Conservation (phyloP, 1,284 basidiomycete genomes). For the Volvariella volvacea region DNA sequence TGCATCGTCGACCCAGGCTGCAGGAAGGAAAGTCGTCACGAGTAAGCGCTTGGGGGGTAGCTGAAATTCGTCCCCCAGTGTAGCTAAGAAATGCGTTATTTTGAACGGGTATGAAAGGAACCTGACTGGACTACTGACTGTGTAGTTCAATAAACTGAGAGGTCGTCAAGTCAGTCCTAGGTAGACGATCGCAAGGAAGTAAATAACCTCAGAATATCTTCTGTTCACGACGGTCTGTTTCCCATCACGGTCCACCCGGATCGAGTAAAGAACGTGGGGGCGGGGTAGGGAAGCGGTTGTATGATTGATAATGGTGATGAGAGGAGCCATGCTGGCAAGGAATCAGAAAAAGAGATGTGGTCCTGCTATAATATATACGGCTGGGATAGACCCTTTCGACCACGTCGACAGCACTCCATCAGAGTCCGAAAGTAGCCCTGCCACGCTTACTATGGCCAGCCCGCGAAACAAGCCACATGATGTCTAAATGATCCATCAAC, state of each 20-base stretch:
- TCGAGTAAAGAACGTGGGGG: constrained; percentile 42
- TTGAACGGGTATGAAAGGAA: background rate
- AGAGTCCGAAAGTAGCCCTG: no score
- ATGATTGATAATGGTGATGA: constrained; percentile 32
- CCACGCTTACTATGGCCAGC: no score
- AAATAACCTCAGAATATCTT: constrained; percentile 43
- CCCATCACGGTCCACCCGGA: constrained; percentile 30
- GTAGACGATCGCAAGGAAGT: background rate
- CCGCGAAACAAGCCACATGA: no score
- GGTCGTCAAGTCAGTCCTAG: constrained; percentile 3
- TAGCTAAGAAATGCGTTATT: constrained; percentile 18
- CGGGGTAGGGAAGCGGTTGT: constrained; percentile 44
- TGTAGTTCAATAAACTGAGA: constrained; percentile 44
- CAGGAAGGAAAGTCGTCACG: constrained; percentile 39
- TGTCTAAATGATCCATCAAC: no score
- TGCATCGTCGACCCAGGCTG: constrained; percentile 46
- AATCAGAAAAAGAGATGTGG: background rate
- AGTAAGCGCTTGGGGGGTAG: constrained; percentile 46
- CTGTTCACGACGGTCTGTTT: constrained; percentile 27
- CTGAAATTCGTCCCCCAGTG: constrained; percentile 28
- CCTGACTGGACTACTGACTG: constrained; percentile 10
- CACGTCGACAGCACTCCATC: no score
- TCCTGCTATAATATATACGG: background rate
- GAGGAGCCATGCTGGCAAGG: constrained; percentile 3
- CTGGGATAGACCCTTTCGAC: no score